Evolutionary conservation across 1,284 basidiomycete genomes (phyloP), one percentile per base, ranked within the genome.

Genomic region (Fomes fomentarius): DNA sequence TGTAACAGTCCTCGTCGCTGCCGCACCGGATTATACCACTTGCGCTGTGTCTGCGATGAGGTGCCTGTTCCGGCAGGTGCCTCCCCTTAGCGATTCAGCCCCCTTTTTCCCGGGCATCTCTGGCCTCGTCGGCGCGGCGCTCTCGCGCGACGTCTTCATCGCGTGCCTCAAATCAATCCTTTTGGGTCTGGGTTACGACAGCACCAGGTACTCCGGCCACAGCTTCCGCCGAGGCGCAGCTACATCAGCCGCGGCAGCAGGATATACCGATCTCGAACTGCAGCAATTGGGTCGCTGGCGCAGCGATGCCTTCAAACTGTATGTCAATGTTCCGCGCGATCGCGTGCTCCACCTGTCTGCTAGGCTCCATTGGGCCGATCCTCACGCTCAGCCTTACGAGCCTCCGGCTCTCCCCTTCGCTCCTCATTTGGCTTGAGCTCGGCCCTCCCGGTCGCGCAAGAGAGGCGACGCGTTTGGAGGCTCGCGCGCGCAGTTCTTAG

Each of bases 231-330:
- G 50, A 4, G 54, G 54, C 0, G 47, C 50, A 7, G 63, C 70
- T 4, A 57, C 67, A 2, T 59, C 67, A 9, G 69, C 71, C 1
- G 66, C 67, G 3, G 62, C 67, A 1, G 69, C 62, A 1, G 71
- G 71, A 1, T 70, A 59, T 46, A 57, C 63, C 1, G 66, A 73
- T 26, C 60, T 72, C 40, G 66, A 74, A 42, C 72, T 75, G 21
- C 70, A 73, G 44, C 64, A 69, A n/a, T 58, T 75, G 0, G 68
- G 72, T 1, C 59, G 67, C 5, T 75, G 71, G 72, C 56, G 63
- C 4, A 72, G 70, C 50, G 65, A 74, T 41, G 62, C 66, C 1
- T 73, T 69, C 63, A 72, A 71, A 47, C 60, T 73, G 0, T 73
- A 74, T 52, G 62, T 72, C 19, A 69, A 73, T 17, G 43, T 63